A percentile compares a stretch with the other conserved stretches of the same genome.
Evolutionary conservation across 768 basidiomycete genomes (phyloP).

Genomic region (Crassisporium funariophilum): DNA sequence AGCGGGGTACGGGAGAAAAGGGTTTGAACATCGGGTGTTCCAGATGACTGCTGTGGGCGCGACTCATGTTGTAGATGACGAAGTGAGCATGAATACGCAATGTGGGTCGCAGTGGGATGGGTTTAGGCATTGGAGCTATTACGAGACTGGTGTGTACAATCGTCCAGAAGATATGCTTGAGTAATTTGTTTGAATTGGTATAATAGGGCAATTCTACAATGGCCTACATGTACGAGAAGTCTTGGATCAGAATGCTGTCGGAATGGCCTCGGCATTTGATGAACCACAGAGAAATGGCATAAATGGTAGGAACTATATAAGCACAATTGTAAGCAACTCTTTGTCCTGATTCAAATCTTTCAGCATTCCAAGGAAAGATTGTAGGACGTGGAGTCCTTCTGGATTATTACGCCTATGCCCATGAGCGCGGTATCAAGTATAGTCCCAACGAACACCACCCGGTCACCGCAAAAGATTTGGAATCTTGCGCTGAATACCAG

Average conservation of each 20-base stretch:
- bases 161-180: slow-evolving; percentile 2
- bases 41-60: slow-evolving; percentile 12
- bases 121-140: slow-evolving; percentile 22
- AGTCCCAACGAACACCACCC: slow-evolving; percentile 15
- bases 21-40: slow-evolving; percentile 22
- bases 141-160: slow-evolving; percentile 18
- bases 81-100: slow-evolving; percentile 25
- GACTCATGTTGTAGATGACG: slow-evolving; percentile 23
- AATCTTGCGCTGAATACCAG: slow-evolving; percentile 22
- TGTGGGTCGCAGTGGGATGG: slow-evolving; percentile 30
- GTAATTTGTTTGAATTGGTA: background rate
- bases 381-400: slow-evolving; percentile 27
- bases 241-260: slow-evolving; percentile 15
- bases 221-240: slow-evolving; percentile 20
- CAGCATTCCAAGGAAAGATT: slow-evolving; percentile 28
- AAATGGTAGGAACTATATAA: slow-evolving; percentile 13
- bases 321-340: background rate
- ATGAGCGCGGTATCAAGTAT: slow-evolving; percentile 17
- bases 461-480: slow-evolving; percentile 20
- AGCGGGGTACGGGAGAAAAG: slow-evolving; percentile 14
- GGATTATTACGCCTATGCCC: slow-evolving; percentile 23
- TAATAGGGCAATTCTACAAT: slow-evolving; percentile 25
- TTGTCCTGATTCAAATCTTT: background rate
- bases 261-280: slow-evolving; percentile 13
- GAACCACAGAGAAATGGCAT: slow-evolving; percentile 25